Evolutionary conservation across 352 stramenopile genomes (phyloP), one percentile per base, ranked within the genome.

Genomic region (Globisporangium camurandrum): DNA sequence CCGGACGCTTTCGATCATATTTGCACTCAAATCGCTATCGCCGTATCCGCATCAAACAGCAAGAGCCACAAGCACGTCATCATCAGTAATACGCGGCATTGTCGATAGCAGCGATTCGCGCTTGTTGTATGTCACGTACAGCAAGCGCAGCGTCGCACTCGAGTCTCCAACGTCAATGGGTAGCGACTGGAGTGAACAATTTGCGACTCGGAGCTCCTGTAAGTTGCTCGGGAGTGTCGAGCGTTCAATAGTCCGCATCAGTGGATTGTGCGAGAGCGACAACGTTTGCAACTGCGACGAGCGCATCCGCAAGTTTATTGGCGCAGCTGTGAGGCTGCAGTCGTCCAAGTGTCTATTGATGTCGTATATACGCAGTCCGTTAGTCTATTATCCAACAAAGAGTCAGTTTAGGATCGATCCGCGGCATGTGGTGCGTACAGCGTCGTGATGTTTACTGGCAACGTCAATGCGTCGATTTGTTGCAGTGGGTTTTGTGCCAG

Each of bases 11-110:
- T 28, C 39, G 40, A 59, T 59, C 17, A 11, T 17, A 12, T 59
- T 59, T 37, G 38, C n/a, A 40, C 52, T 59, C 45, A 59, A n/a
- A 24, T 59, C 45, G 4, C 52, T 59, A 23, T 12, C 17, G 36
- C 1, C 6, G 17, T 19, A 19, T 22, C n/a, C n/a, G n/a, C n/a
- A n/a, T n/a, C n/a, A n/a, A n/a, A n/a, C n/a, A n/a, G n/a, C n/a
- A n/a, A n/a, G n/a, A n/a, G n/a, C n/a, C n/a, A n/a, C n/a, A n/a
- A n/a, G n/a, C n/a, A n/a, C n/a, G n/a, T n/a, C n/a, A n/a, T n/a
- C n/a, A n/a, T n/a, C n/a, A n/a, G n/a, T n/a, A n/a, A n/a, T n/a
- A n/a, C n/a, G n/a, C n/a, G n/a, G n/a, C n/a, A n/a, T n/a, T n/a
- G n/a, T n/a, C n/a, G n/a, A n/a, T n/a, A n/a, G n/a, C n/a, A n/a